Percentiles rank a stretch among this genome's conserved stretches.
Conservation (phyloP, 345 rosid genomes). For the Carallia pectinifolia region DNA sequence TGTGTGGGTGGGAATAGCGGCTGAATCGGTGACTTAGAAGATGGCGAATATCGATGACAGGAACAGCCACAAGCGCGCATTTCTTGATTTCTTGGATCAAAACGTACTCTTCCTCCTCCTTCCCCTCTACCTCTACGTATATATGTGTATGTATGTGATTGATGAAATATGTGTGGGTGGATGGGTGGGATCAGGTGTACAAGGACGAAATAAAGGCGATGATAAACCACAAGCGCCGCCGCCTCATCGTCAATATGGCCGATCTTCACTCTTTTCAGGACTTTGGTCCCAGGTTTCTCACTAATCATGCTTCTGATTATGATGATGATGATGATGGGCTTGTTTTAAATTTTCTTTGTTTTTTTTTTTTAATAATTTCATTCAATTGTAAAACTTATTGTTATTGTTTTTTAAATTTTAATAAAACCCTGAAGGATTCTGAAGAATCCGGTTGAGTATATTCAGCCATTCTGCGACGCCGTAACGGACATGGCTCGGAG, state of each 20-base stretch:
- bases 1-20: not conserved
- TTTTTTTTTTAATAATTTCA: no score
- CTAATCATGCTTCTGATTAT: no score
- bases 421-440: conserved; percentile 51
- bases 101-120: conserved; percentile 34
- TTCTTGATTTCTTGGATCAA: conserved; percentile 68
- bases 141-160: not conserved
- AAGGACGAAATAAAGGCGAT: conserved; percentile 76
- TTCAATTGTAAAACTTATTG: not conserved
- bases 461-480: conserved; percentile 93
- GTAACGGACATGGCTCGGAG: conserved; percentile 73
- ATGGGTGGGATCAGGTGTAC: conserved; percentile 45
- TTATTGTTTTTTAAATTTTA: not conserved
- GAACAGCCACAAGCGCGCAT: conserved; percentile 77
- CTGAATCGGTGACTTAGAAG: not conserved
- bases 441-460: conserved; percentile 73
- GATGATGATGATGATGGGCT: not conserved
- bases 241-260: conserved; percentile 86
- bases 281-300: conserved; percentile 56
- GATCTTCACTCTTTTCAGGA: conserved; percentile 77
- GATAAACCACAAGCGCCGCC: conserved; percentile 85
- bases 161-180: not conserved
- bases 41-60: conserved; percentile 70
- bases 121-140: not conserved
- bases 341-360: not conserved